Evolutionary conservation across 2,329 filamentous ascomycete species (phyloP).

Genomic region (Arthrobotrys sphaeroides): DNA sequence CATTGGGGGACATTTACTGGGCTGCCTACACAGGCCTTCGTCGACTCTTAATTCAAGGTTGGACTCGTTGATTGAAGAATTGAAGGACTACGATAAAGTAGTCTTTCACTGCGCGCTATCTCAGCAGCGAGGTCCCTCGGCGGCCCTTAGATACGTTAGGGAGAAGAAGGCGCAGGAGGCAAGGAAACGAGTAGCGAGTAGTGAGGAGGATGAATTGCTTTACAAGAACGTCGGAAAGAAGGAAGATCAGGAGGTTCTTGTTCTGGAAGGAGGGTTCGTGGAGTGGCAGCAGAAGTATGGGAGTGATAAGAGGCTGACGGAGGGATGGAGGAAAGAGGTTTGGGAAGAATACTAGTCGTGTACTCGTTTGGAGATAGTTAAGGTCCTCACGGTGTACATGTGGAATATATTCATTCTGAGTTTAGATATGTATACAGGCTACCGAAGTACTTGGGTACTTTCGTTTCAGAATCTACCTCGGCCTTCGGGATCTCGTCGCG

Average conservation of each 20-base stretch:
- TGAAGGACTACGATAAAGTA: conserved; percentile 80
- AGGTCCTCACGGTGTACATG: no score
- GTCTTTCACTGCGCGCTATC: conserved; percentile 94
- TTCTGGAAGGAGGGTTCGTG: conserved; percentile 84
- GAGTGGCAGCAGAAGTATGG: conserved; percentile 89
- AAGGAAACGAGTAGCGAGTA: conserved; percentile 58
- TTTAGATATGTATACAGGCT: no score
- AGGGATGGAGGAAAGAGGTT: conserved; percentile 83
- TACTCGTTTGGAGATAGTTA: no score
- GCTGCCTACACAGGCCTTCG: conserved; percentile 79
- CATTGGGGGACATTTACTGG: conserved; percentile 71
- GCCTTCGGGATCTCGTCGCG: no score
- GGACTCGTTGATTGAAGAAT: conserved; percentile 80
- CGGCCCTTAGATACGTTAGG: conserved; percentile 80
- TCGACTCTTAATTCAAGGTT: conserved; percentile 76
- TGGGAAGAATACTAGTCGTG: conserved; percentile 70
- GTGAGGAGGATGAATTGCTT: conserved; percentile 56
- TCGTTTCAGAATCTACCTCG: no score
- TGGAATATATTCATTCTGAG: no score
- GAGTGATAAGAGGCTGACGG: conserved; percentile 79
- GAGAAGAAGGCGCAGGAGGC: conserved; percentile 67
- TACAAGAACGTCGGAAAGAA: conserved; percentile 54
- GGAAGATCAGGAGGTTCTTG: conserved; percentile 75
- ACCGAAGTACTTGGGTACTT: no score
- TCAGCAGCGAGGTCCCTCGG: conserved; percentile 86